Conservation (phyloP, 2,329 filamentous ascomycete species). For the Colletotrichum godetiae region DNA sequence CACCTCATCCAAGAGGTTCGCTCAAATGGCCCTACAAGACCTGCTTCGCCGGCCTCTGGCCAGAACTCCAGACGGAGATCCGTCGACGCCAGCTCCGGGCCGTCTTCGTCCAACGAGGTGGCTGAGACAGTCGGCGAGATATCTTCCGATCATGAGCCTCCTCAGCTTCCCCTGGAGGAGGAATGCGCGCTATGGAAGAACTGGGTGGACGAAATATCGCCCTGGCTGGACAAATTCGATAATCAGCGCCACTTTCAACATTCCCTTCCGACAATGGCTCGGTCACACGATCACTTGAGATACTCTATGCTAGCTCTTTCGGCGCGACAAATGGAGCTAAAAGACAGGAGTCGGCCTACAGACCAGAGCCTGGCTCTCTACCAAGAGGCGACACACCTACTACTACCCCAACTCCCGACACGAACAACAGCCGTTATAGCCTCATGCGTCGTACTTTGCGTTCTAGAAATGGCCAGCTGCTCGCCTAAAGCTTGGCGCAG, state of each 20-base stretch:
- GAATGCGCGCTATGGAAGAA: slow-evolving; percentile 53
- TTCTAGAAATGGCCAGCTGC: slow-evolving; percentile 55
- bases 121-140: slow-evolving; percentile 7
- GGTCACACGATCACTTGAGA: slow-evolving; percentile 57
- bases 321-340: slow-evolving; percentile 63
- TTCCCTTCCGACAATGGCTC: slow-evolving; percentile 61
- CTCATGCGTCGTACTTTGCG: slow-evolving; percentile 52
- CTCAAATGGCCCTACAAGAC: slow-evolving; percentile 49
- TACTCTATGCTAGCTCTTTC: slow-evolving; percentile 67
- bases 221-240: slow-evolving; percentile 69
- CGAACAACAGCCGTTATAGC: slow-evolving; percentile 47
- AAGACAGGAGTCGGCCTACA: slow-evolving; percentile 52
- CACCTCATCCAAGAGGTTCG: slow-evolving; percentile 57
- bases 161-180: slow-evolving; percentile 40
- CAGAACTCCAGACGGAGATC: slow-evolving; percentile 14
- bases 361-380: slow-evolving; percentile 67
- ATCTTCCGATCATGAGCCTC: slow-evolving; percentile 33
- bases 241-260: slow-evolving; percentile 63
- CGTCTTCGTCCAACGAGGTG: slow-evolving; percentile 10
- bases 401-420: slow-evolving; percentile 48
- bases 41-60: slow-evolving; percentile 14
- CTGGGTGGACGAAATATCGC: slow-evolving; percentile 54
- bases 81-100: slow-evolving; percentile 9
- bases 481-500: slow-evolving; percentile 61
- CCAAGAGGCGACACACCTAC: slow-evolving; percentile 62